Evolutionary conservation across 345 rosid genomes (phyloP), one percentile per base, ranked within the genome.

Genomic region (Jatropha curcas): DNA sequence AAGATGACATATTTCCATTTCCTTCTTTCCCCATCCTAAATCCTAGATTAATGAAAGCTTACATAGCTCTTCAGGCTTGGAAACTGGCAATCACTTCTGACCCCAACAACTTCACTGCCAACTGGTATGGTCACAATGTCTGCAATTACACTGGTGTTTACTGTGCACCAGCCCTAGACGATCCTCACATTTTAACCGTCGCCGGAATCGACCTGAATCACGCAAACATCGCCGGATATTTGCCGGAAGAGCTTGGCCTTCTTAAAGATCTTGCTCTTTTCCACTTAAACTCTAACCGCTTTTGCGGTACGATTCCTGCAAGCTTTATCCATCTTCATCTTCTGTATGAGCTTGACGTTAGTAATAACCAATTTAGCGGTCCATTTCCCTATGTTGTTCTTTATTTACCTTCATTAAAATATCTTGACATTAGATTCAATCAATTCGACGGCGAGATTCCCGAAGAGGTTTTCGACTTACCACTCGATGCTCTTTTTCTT

Each of bases 81-180:
- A 94, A 92, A 67, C 74, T 64, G 59, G 80, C 85, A 62, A 86
- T 94, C 14, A 83, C 84, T 14, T 85, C 88, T 3, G 97, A 94
- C 83, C 94, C 97, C 50, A 76, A 80, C 31, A 75, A 81, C 57
- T 82, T 90, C 76, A 88, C 97, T 28, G 67, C 84, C 0, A 86
- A 90, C 59, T 92, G 98, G 98, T 72, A 75, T n/a, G 98, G 96
- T 51, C 92, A 91, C 3, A 43, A 90, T n/a, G 97, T 92, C 5
- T 94, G 98, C 84, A 90, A 86, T 86, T 92, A 94, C 86, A 86
- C 90, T 2, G 90, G 97, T 7, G 94, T 94, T 10, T 92, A 67
- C 70, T 94, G 97, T 63, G 88, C 97, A 8, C 82, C 92, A 0
- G 88, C 93, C 27, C 81, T 80, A 0, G 86, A 87, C 35, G 84